phyloP scores from a whole-genome alignment of 805 yeast genomes.

The Metschnikowia picachoensis region DNA sequence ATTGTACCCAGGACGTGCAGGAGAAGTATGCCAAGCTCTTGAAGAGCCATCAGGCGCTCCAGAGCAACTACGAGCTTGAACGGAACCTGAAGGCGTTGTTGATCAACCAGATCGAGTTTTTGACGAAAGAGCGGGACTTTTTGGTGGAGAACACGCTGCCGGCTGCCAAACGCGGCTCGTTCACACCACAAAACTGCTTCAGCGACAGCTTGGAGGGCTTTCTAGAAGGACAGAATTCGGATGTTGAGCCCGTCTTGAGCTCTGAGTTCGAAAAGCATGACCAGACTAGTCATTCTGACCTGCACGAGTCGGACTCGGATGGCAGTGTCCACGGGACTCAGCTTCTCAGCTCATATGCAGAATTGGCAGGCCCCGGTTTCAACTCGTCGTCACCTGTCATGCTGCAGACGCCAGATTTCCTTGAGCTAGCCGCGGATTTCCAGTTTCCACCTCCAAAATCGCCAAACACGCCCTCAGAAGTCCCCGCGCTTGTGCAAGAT shows the following conservation, averaged over 20 bases:
- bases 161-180: neutral
- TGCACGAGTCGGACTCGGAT: constrained; percentile 10
- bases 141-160: constrained; percentile 10
- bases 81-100: constrained; percentile 48
- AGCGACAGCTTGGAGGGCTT: neutral
- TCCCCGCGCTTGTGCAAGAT: neutral
- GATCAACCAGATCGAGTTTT: constrained; percentile 51
- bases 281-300: neutral
- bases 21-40: constrained; percentile 28
- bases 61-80: constrained; percentile 51
- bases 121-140: constrained; percentile 34
- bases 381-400: constrained; percentile 29
- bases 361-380: constrained; percentile 13
- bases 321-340: constrained; percentile 21
- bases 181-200: too few species aligned
- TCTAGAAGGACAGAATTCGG: neutral
- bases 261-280: neutral
- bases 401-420: constrained; percentile 2
- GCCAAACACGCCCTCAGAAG: neutral
- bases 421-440: neutral
- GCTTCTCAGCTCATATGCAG: constrained; percentile 23
- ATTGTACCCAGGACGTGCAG: constrained; percentile 8
- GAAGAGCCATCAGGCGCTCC: constrained; percentile 38
- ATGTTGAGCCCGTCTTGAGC: neutral
- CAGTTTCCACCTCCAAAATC: constrained; percentile 4